These are phyloP conservation scores for Nakazawaea populi DNA, from an alignment of 805 yeast species.

Conservation along the genomic window DNA sequence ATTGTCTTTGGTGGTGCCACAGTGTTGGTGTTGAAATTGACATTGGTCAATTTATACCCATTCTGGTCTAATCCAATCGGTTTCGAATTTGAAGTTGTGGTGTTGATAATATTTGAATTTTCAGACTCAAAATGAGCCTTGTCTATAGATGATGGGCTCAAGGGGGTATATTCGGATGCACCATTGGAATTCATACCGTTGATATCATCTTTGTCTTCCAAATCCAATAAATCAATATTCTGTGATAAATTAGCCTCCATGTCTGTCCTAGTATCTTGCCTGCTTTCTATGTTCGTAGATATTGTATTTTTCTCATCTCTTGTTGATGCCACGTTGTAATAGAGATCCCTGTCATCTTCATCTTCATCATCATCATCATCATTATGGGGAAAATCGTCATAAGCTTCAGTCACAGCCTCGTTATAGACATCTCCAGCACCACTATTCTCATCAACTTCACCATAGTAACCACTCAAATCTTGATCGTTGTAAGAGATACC, in stretches of 20 bases:
- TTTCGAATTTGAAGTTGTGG: background rate
- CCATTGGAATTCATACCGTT: no score
- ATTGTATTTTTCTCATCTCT: no score
- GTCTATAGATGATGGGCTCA: background rate
- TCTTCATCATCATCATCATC: background rate
- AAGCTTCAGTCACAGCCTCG: background rate
- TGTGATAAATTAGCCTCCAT: background rate
- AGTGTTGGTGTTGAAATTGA: background rate
- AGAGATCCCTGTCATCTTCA: background rate
- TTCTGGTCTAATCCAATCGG: background rate
- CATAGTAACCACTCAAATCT: background rate
- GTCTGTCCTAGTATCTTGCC: background rate
- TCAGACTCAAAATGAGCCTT: background rate
- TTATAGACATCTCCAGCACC: background rate
- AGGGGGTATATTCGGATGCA: background rate
- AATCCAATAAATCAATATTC: background rate
- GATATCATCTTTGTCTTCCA: background rate
- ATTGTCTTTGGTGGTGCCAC: no score
- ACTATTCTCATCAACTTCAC: background rate
- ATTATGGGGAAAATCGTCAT: background rate
- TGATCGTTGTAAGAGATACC: slow-evolving; percentile 1
- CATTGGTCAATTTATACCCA: background rate
- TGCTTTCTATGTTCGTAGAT: background rate
- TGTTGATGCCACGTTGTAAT: no score
- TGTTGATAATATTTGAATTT: background rate